Conservation (phyloP, 768 basidiomycete genomes). For the Galerina sulciceps region DNA sequence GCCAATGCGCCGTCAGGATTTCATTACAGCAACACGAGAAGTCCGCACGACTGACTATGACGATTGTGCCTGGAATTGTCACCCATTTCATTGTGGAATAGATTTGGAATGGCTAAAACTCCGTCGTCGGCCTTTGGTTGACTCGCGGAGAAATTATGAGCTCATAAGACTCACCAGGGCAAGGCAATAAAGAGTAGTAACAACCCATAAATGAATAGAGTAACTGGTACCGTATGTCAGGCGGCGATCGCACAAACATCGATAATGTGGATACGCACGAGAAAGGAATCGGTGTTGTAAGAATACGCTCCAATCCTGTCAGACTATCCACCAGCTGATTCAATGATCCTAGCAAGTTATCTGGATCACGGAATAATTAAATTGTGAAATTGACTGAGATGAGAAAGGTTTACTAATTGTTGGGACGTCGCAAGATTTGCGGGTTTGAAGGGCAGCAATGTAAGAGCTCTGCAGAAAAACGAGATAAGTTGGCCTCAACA, state of each 20-base stretch:
- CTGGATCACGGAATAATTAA: constrained; percentile 30
- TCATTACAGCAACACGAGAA: not conserved
- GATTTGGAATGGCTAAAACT: constrained; percentile 65
- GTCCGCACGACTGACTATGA: constrained; percentile 42
- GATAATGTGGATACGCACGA: constrained; percentile 46
- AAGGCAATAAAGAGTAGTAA: constrained; percentile 64
- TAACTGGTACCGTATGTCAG: constrained; percentile 47
- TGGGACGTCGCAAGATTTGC: constrained; percentile 60
- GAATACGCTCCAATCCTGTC: constrained; percentile 72
- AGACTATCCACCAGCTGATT: constrained; percentile 65
- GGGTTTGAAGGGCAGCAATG: constrained; percentile 59
- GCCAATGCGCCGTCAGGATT: not conserved
- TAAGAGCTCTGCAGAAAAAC: constrained; percentile 61
- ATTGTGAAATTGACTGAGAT: not conserved
- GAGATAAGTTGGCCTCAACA: not conserved
- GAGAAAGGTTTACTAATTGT: constrained; percentile 54
- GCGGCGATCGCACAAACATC: not conserved
- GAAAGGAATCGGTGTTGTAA: constrained; percentile 79
- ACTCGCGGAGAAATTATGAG: not conserved
- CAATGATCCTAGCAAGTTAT: constrained; percentile 48
- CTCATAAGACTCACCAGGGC: constrained; percentile 47
- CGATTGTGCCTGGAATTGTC: constrained; percentile 66
- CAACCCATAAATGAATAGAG: constrained; percentile 69
- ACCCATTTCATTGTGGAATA: constrained; percentile 57
- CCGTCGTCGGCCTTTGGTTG: not conserved